Conservation (phyloP, 768 basidiomycete genomes). For the Candolleomyces eurysporus region DNA sequence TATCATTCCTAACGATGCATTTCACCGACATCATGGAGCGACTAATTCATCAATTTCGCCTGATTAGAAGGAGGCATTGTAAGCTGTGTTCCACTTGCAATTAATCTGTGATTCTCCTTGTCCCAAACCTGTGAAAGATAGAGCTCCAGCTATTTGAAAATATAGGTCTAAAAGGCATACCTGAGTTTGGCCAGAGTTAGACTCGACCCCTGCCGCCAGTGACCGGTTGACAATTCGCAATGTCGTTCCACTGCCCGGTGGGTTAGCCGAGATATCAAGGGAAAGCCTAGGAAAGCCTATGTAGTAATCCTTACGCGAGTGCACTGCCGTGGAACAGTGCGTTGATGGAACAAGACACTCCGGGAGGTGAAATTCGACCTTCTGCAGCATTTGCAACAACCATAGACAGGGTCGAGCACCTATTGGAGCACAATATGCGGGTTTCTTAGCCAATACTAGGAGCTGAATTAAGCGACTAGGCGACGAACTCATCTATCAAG, state of each 20-base stretch:
- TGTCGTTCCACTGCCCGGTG: constrained; percentile 35
- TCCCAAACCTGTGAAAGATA: constrained; percentile 22
- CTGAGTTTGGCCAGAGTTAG: constrained; percentile 21
- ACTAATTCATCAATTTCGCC: too few species aligned
- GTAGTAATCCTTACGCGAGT: constrained; percentile 26
- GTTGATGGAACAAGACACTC: constrained; percentile 47
- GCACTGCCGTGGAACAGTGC: constrained; percentile 44
- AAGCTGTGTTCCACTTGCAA: constrained; percentile 17
- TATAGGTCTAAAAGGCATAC: constrained; percentile 7
- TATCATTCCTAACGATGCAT: too few species aligned
- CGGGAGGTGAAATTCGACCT: constrained; percentile 24
- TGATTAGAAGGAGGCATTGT: constrained; percentile 6
- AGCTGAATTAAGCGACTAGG: background rate
- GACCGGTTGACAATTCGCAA: constrained; percentile 31
- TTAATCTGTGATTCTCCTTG: constrained; percentile 15
- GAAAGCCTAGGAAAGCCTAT: too few species aligned
- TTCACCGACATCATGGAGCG: too few species aligned
- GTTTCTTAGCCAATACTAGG: background rate
- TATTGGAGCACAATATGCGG: constrained; percentile 15
- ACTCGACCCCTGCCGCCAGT: constrained; percentile 13
- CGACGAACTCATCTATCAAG: constrained; percentile 46
- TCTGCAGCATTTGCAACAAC: constrained; percentile 30
- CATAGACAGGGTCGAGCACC: constrained; percentile 42
- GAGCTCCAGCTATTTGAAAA: background rate
- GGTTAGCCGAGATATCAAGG: background rate